phyloP scores from a whole-genome alignment of 1,284 basidiomycete species.

The Blastosporella zonata region DNA sequence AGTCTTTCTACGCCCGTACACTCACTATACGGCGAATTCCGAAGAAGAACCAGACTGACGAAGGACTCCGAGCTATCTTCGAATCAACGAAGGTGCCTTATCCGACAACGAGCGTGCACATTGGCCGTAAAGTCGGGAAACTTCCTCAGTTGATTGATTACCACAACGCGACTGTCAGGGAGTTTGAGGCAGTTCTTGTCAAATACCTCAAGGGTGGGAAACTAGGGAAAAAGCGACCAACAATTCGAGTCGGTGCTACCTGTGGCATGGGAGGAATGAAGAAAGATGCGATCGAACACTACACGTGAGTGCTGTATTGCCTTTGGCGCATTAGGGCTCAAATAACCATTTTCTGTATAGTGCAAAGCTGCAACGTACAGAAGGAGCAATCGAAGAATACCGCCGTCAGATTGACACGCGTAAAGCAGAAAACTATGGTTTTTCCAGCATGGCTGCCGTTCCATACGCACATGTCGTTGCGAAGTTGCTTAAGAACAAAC shows the following conservation, averaged over 20 bases:
- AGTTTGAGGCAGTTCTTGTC: conserved; percentile 82
- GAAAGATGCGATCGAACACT: conserved; percentile 83
- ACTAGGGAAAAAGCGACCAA: conserved; percentile 73
- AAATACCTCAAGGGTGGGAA: conserved; percentile 80
- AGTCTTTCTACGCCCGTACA: conserved; percentile 79
- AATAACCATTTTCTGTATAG: conserved; percentile 38
- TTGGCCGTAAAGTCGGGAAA: conserved; percentile 71
- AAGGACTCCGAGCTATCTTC: conserved; percentile 72
- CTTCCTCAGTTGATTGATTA: conserved; percentile 79
- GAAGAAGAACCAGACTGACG: conserved; percentile 74
- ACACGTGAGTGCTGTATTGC: conserved; percentile 53
- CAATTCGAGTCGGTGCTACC: conserved; percentile 67
- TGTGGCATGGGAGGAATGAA: conserved; percentile 73
- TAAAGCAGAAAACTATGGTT: conserved; percentile 88
- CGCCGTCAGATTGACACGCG: conserved; percentile 70
- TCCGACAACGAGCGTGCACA: conserved; percentile 81
- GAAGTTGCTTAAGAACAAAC: conserved; percentile 62
- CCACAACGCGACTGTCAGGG: conserved; percentile 83
- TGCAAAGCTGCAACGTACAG: conserved; percentile 71
- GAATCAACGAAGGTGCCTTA: conserved; percentile 74
- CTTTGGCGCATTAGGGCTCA: neutral
- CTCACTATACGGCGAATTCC: conserved; percentile 72
- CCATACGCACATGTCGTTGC: conserved; percentile 88
- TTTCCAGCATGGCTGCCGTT: conserved; percentile 91
- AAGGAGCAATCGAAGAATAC: conserved; percentile 76